These are phyloP conservation scores for Fallopia convolvulus DNA, from an alignment of 148 eudicot species.

Conservation along the genomic window DNA sequence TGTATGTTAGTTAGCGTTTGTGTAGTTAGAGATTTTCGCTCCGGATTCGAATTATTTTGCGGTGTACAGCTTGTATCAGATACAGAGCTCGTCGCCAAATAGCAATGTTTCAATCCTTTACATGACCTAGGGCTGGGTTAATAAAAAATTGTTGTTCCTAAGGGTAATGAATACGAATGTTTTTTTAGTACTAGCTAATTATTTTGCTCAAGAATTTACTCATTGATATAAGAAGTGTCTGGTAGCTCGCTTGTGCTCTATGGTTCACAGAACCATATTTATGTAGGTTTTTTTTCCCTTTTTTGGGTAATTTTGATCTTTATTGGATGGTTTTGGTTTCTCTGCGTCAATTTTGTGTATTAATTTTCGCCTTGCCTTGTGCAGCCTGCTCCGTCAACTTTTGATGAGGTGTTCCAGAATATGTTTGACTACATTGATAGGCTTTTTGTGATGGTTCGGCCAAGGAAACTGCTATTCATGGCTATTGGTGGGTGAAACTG, in stretches of 20 bases:
- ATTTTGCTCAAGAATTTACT: background rate
- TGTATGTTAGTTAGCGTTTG: background rate
- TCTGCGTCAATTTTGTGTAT: background rate
- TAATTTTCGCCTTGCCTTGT: slow-evolving; percentile 9
- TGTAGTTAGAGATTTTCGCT: background rate
- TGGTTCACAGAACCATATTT: background rate
- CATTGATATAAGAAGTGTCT: background rate
- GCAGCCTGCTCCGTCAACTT: slow-evolving; percentile 94
- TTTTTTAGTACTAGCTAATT: background rate
- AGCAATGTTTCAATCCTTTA: background rate
- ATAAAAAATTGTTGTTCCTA: background rate
- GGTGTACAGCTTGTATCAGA: background rate
- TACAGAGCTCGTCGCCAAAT: background rate
- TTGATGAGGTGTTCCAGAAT: slow-evolving; percentile 88
- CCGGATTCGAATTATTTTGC: background rate
- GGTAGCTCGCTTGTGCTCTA: background rate
- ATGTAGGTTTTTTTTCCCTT: background rate
- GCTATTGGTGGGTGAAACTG: slow-evolving; percentile 71
- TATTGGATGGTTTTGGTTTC: background rate
- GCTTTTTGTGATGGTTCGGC: slow-evolving; percentile 94
- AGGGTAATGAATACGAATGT: background rate
- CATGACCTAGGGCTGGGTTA: background rate
- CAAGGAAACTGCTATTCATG: slow-evolving; percentile 87
- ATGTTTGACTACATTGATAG: slow-evolving; percentile 90
- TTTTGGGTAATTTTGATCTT: background rate